Base-by-base conservation (phyloP, 257 asterid genomes). In the Nicotiana otophora region DNA sequence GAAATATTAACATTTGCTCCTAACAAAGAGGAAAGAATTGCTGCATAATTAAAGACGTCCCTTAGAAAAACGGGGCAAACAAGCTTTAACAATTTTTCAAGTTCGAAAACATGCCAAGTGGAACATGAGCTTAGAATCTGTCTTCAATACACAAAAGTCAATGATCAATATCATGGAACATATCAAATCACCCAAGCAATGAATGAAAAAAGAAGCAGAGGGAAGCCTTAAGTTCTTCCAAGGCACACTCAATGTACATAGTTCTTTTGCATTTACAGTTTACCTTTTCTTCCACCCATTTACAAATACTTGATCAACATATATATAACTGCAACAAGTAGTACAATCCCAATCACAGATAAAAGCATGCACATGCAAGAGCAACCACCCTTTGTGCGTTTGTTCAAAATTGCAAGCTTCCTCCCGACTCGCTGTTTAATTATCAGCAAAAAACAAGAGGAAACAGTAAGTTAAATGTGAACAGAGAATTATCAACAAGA, bases 371-470 rank as follows among this genome's bases (percentile, higher is more conserved):
- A 72, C 89, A 93, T 42, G 95, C 98, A 96, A 77, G 99, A 90
- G 92, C 99, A 96, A 82, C 97, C 96, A 67, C 96, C 97, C 86
- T 91, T 94, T 7, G 97, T 90, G 36, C 93, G 91, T 82, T 91
- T 93, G 83, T 89, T 93, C 89, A 95, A 70, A 31, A 87, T 84
- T 51, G 93, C 96, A 75, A 95, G 98, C 90, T 87, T 89, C 90
- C 57, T 92, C 81, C 89, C 98, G 26, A 91, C 92, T 85, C 91
- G 83, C 94, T 95, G 92, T 80, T 86, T 23, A 75, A 66, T 66
- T 68, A 69, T 39, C 77, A 39, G 58, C 34, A 70, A 70, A 31
- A 20, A 69, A 53, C 57, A 69, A 69, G 78, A 39, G 57, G 57
- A 20, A 5, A n/a, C 57, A 42, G n/a, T 5, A 20, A 20, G 57